These are phyloP conservation scores for Emergomyces pasteurianus DNA, from an alignment of 2,329 filamentous ascomycete genomes.

Conservation along the genomic window DNA sequence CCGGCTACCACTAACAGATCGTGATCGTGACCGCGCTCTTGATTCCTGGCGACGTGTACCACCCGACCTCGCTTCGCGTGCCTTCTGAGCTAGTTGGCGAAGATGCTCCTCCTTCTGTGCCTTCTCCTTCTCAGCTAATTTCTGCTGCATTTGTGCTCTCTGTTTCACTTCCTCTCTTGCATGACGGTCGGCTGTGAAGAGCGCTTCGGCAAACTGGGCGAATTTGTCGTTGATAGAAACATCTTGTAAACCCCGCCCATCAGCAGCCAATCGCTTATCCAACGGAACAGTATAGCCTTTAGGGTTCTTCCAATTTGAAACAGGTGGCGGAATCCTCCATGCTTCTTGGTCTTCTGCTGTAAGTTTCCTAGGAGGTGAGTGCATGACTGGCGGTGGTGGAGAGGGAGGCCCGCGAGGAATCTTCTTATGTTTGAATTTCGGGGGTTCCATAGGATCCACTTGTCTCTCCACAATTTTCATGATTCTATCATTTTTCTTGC, in stretches of 20 bases:
- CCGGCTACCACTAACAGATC: constrained; percentile 38
- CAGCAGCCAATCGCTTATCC: constrained; percentile 88
- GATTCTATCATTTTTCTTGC: constrained; percentile 82
- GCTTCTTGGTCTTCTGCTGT: constrained; percentile 95
- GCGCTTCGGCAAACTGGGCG: constrained; percentile 83
- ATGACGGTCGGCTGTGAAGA: constrained; percentile 89
- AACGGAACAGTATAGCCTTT: constrained; percentile 95
- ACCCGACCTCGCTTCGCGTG: constrained; percentile 63
- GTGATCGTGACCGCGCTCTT: constrained; percentile 32
- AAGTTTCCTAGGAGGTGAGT: constrained; percentile 85
- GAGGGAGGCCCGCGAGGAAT: constrained; percentile 86
- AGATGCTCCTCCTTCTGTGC: constrained; percentile 85
- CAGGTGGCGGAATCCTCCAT: constrained; percentile 81
- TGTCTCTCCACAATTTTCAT: constrained; percentile 98
- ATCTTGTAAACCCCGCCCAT: constrained; percentile 83
- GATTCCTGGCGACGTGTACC: constrained; percentile 39
- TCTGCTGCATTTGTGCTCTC: constrained; percentile 86
- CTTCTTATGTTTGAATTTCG: constrained; percentile 98
- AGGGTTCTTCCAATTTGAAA: constrained; percentile 98
- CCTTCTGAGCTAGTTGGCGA: constrained; percentile 77
- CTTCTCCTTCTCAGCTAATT: constrained; percentile 93
- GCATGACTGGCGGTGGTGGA: constrained; percentile 87
- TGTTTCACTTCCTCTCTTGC: constrained; percentile 92
- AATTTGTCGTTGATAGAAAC: constrained; percentile 98
- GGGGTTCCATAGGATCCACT: constrained; percentile 88